A percentile compares a stretch with the other conserved stretches of the same genome.
phyloP scores from a whole-genome alignment of 108 stramenopile genomes.

The Epipyxis sp. region DNA sequence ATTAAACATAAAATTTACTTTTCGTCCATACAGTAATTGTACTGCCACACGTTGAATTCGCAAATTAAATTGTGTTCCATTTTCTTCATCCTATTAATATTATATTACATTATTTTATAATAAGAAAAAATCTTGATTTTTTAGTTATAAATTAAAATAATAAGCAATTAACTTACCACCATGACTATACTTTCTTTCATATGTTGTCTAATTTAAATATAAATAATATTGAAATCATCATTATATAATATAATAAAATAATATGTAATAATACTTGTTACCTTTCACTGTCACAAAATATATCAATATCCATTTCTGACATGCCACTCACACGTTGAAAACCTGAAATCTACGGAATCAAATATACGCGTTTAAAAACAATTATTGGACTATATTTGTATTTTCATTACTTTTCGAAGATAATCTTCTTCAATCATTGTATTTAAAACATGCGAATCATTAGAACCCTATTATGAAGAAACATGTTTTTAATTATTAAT shows the following conservation, averaged over 20 bases:
- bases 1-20: conserved; percentile 23
- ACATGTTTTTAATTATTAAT: not conserved
- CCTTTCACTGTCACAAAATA: not conserved
- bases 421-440: conserved; percentile 5
- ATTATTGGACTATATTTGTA: not conserved
- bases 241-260: no score
- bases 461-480: not conserved
- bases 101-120: conserved; percentile 18
- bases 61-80: conserved; percentile 23
- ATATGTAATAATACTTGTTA: no score
- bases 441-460: conserved; percentile 9
- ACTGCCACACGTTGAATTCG: conserved; percentile 7
- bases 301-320: conserved; percentile 25
- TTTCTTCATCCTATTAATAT: conserved; percentile 12
- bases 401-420: not conserved
- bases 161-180: not conserved
- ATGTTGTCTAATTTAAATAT: no score
- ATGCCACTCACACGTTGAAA: conserved; percentile 8
- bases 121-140: not conserved
- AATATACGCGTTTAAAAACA: not conserved
- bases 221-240: no score
- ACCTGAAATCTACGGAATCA: not conserved
- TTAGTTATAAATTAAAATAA: not conserved
- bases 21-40: conserved; percentile 8
- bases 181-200: not conserved